Conservation (phyloP, 768 basidiomycete species). For the Tephrocybe sp. region DNA sequence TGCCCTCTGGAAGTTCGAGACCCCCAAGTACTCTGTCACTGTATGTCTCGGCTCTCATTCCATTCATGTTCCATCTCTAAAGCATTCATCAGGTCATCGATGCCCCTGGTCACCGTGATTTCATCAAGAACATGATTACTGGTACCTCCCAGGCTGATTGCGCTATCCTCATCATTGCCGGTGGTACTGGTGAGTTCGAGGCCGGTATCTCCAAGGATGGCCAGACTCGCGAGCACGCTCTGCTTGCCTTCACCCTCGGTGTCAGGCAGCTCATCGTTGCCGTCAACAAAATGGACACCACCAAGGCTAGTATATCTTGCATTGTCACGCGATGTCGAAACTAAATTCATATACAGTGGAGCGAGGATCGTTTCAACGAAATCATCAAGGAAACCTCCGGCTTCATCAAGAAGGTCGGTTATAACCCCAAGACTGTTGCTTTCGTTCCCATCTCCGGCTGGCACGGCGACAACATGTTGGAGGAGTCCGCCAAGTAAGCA, state of each 20-base stretch:
- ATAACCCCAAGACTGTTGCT: constrained; percentile 98
- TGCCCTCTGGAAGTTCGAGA: constrained; percentile 99
- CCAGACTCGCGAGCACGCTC: constrained; percentile 99
- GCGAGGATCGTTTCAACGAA: constrained; percentile 99
- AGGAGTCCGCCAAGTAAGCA: constrained; percentile 90
- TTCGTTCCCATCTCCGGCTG: constrained; percentile 99
- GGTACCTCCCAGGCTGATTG: constrained; percentile 99
- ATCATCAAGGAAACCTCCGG: constrained; percentile 96
- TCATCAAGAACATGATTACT: constrained; percentile 99
- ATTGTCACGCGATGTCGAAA: neutral
- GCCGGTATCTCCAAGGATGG: constrained; percentile 99
- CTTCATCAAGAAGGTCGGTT: constrained; percentile 99
- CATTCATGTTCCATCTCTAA: constrained; percentile 14
- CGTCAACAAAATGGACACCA: constrained; percentile 99
- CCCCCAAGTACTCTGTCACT: constrained; percentile 92
- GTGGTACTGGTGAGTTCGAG: constrained; percentile 99
- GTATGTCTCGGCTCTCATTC: constrained; percentile 44
- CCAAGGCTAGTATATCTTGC: constrained; percentile 60
- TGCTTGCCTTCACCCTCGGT: constrained; percentile 99
- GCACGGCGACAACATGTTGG: constrained; percentile 99
- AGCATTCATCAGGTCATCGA: constrained; percentile 79
- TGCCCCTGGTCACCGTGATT: constrained; percentile 99
- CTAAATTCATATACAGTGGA: constrained; percentile 66
- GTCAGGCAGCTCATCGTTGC: constrained; percentile 99
- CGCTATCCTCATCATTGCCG: constrained; percentile 99